Conservation (phyloP, 495 filamentous ascomycete genomes). For the Neurospora hispaniola region DNA sequence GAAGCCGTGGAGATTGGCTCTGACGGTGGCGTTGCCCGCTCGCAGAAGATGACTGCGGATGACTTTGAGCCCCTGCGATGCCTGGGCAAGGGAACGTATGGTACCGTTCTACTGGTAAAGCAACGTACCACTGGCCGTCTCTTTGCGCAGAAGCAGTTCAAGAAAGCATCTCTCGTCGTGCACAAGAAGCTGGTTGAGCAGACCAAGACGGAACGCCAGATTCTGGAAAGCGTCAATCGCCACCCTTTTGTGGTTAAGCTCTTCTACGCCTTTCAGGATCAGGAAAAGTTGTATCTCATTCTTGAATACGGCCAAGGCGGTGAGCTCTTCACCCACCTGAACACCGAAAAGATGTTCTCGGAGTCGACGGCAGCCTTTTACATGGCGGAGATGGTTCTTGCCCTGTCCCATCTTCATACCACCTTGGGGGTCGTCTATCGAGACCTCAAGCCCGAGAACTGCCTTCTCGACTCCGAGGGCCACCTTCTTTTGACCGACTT, state of each 20-base stretch:
- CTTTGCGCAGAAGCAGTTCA: constrained; percentile 96
- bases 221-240: constrained; percentile 87
- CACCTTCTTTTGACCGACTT: constrained; percentile 96
- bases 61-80: constrained; percentile 94
- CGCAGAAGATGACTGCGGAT: constrained; percentile 76
- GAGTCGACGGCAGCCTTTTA: constrained; percentile 88
- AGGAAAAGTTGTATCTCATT: constrained; percentile 94
- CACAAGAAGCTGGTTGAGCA: constrained; percentile 92
- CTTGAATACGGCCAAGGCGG: constrained; percentile 97
- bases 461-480: constrained; percentile 80
- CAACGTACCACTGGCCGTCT: constrained; percentile 77
- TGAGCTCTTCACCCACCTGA: constrained; percentile 85
- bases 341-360: constrained; percentile 81
- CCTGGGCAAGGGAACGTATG: constrained; percentile 90
- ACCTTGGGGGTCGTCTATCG: constrained; percentile 90
- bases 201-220: constrained; percentile 89
- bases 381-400: constrained; percentile 95
- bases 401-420: constrained; percentile 83
- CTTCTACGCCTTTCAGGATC: constrained; percentile 97
- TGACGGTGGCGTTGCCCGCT: constrained; percentile 31
- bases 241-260: constrained; percentile 97
- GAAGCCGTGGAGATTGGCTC: constrained; percentile 35
- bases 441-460: constrained; percentile 96
- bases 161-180: constrained; percentile 84
- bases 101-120: constrained; percentile 85